Percentiles rank a stretch among this genome's conserved stretches.
Evolutionary conservation across 495 filamentous ascomycete genomes (phyloP).

Genomic region (Physcia stellaris): DNA sequence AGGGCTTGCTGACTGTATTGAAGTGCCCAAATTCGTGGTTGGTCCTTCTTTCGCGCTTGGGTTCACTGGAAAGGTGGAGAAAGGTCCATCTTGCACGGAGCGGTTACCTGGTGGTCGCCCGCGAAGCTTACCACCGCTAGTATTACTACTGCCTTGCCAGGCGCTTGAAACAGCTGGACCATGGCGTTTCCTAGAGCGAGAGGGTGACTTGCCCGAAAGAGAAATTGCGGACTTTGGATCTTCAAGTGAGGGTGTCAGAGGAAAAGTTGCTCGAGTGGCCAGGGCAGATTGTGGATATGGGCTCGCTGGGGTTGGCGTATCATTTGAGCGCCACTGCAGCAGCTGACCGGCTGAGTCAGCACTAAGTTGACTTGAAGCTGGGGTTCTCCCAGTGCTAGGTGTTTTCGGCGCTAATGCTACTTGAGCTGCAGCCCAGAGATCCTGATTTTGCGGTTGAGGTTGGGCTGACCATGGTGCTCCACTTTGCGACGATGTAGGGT

Average conservation of each 20-base stretch:
- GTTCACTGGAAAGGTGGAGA: conserved; percentile 75
- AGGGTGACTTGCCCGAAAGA: conserved; percentile 34
- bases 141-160: conserved; percentile 61
- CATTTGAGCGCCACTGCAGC: conserved; percentile 29
- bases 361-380: conserved; percentile 8
- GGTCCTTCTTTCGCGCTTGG: conserved; percentile 29
- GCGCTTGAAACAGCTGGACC: conserved; percentile 91
- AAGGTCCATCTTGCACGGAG: conserved; percentile 59
- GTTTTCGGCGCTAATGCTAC: conserved; percentile 15
- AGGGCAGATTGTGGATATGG: conserved; percentile 75
- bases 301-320: conserved; percentile 43
- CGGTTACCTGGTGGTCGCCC: conserved; percentile 79
- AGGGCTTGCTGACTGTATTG: too few species aligned
- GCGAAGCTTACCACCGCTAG: conserved; percentile 58
- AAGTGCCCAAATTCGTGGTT: conserved; percentile 17
- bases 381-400: conserved; percentile 9
- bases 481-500: conserved; percentile 38
- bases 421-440: conserved; percentile 42
- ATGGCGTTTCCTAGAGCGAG: conserved; percentile 57
- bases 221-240: conserved; percentile 63
- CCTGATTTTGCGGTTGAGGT: conserved; percentile 34
- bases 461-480: conserved; percentile 50
- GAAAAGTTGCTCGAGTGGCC: conserved; percentile 41
- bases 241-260: conserved; percentile 31
- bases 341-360: conserved; percentile 19